A percentile compares a stretch with the other conserved stretches of the same genome.
phyloP scores from a whole-genome alignment of 2,329 filamentous ascomycete genomes.

The Neopestalotiopsis rosae region DNA sequence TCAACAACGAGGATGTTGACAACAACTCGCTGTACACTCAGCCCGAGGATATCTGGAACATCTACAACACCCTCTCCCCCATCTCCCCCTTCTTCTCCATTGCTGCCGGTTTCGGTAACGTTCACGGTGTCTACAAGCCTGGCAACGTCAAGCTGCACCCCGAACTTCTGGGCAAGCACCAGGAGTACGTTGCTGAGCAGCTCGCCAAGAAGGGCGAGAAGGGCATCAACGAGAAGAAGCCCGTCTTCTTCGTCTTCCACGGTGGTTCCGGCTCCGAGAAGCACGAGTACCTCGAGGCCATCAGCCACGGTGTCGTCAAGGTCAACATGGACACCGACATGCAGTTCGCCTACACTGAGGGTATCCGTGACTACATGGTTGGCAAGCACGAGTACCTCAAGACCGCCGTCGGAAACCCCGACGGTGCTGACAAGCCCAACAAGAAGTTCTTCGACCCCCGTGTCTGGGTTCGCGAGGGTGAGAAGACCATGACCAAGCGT shows the following conservation, averaged over 20 bases:
- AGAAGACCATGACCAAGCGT: constrained; percentile 93
- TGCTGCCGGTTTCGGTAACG: constrained; percentile 97
- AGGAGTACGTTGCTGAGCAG: constrained; percentile 86
- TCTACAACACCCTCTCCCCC: constrained; percentile 82
- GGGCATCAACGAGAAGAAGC: constrained; percentile 64
- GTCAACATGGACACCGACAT: constrained; percentile 99
- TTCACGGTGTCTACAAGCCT: constrained; percentile 98
- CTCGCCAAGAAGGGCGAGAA: constrained; percentile 42
- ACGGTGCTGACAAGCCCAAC: constrained; percentile 97
- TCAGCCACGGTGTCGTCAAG: constrained; percentile 95
- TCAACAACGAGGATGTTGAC: constrained; percentile 98
- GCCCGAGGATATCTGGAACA: constrained; percentile 92
- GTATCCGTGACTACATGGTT: constrained; percentile 93
- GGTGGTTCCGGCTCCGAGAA: constrained; percentile 92
- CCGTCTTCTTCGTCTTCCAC: constrained; percentile 99
- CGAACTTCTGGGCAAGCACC: constrained; percentile 95
- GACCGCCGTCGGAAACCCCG: constrained; percentile 90
- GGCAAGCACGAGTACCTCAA: constrained; percentile 95
- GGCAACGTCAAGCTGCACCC: constrained; percentile 97
- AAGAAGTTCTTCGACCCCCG: constrained; percentile 93
- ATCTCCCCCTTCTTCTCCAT: constrained; percentile 98
- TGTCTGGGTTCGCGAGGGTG: constrained; percentile 95
- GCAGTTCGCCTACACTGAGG: constrained; percentile 90
- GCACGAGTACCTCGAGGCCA: constrained; percentile 88
- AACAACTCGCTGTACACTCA: constrained; percentile 98